Evolutionary conservation across 1,284 basidiomycete species (phyloP).

Genomic region (Apiotrichum sp.): DNA sequence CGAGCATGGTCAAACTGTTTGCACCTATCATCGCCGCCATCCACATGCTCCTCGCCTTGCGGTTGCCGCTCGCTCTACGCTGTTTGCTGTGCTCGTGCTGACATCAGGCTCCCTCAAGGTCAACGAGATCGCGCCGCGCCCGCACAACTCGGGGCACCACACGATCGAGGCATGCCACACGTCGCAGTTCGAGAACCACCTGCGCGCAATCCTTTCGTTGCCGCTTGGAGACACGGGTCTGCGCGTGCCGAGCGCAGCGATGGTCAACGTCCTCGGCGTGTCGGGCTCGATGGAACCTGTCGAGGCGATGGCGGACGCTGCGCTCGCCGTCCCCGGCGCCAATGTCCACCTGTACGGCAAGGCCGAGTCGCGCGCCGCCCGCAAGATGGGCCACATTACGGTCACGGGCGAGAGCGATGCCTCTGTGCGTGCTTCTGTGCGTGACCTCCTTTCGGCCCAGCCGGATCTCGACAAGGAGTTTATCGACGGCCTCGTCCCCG

Average conservation of each 20-base stretch:
- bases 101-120: slow-evolving; percentile 66
- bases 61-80: no score
- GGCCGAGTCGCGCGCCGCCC: slow-evolving; percentile 74
- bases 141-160: slow-evolving; percentile 98
- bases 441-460: slow-evolving; percentile 62
- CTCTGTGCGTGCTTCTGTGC: slow-evolving; percentile 62
- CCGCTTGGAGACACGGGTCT: slow-evolving; percentile 85
- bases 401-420: slow-evolving; percentile 79
- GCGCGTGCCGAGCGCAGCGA: slow-evolving; percentile 78
- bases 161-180: slow-evolving; percentile 98
- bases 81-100: neutral
- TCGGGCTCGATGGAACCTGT: slow-evolving; percentile 59
- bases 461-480: slow-evolving; percentile 52
- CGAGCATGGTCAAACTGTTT: no score
- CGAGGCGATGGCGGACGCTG: slow-evolving; percentile 53
- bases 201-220: slow-evolving; percentile 87
- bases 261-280: slow-evolving; percentile 90
- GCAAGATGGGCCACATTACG: slow-evolving; percentile 98
- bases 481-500: slow-evolving; percentile 57
- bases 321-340: slow-evolving; percentile 67
- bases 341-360: slow-evolving; percentile 92
- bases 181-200: slow-evolving; percentile 96
- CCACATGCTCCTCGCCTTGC: no score
- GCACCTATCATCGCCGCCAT: no score
- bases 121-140: slow-evolving; percentile 98